These are phyloP conservation scores for Calycina herbarum DNA, from an alignment of 2,329 filamentous ascomycete species.

Conservation along the genomic window DNA sequence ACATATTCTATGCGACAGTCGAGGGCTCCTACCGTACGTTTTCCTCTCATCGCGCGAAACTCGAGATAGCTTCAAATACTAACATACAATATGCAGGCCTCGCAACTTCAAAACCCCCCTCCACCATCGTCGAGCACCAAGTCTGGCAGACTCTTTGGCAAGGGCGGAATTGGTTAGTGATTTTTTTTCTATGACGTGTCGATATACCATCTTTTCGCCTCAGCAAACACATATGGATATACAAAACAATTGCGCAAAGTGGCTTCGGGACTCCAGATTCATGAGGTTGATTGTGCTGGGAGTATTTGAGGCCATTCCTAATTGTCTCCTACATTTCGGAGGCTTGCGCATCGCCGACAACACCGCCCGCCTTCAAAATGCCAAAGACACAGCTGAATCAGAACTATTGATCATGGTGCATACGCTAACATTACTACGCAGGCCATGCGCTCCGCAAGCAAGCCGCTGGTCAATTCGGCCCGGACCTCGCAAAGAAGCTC, in stretches of 20 bases:
- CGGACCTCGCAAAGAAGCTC: constrained; percentile 93
- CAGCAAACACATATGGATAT: not conserved
- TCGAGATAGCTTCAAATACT: not conserved
- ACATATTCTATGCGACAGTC: constrained; percentile 99
- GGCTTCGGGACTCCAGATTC: not conserved
- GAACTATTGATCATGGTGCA: not conserved
- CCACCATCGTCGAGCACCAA: constrained; percentile 92
- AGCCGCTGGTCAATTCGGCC: constrained; percentile 73
- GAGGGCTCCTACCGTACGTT: constrained; percentile 87
- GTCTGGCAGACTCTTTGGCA: constrained; percentile 84
- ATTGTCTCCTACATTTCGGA: not conserved
- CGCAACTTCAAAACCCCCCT: constrained; percentile 82
- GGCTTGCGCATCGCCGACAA: not conserved
- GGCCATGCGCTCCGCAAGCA: constrained; percentile 73
- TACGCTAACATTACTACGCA: constrained; percentile 54
- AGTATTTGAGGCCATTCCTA: not conserved
- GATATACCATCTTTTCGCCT: constrained; percentile 37
- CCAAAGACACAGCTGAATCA: not conserved
- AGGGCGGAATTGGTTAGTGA: constrained; percentile 73
- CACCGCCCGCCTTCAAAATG: not conserved
- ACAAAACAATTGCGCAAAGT: not conserved
- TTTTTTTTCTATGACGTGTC: constrained; percentile 35
- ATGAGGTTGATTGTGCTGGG: not conserved
- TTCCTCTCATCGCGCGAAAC: not conserved
- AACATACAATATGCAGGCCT: constrained; percentile 29